These are phyloP conservation scores for Citrullus amarus DNA, from an alignment of 306 rosid species.

Conservation along the genomic window DNA sequence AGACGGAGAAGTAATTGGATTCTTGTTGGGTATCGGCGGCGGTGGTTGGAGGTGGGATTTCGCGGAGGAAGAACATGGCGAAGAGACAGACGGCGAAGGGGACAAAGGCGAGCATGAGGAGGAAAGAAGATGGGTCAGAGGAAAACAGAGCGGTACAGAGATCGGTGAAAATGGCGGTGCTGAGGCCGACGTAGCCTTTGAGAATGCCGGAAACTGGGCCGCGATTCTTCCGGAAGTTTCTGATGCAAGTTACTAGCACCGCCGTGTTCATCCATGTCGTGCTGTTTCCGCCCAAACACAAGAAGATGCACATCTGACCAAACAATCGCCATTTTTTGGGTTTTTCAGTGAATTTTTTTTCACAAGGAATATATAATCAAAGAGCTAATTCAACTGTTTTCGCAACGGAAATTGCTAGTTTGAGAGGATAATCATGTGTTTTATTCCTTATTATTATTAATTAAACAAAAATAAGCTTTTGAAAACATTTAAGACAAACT, in stretches of 20 bases:
- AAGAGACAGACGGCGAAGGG: constrained; percentile 64
- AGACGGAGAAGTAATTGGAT: constrained; percentile 38
- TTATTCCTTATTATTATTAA: no score
- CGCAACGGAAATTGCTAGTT: no score
- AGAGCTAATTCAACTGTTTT: not conserved
- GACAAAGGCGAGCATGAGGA: constrained; percentile 49
- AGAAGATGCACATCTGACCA: constrained; percentile 58
- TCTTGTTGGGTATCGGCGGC: constrained; percentile 30
- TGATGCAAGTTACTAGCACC: constrained; percentile 60
- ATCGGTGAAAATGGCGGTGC: constrained; percentile 89
- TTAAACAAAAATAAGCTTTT: no score
- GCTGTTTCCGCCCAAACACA: constrained; percentile 95
- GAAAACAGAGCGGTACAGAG: constrained; percentile 59
- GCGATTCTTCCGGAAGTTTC: constrained; percentile 63
- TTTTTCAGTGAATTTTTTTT: no score
- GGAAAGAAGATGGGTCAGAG: constrained; percentile 47
- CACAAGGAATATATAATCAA: no score
- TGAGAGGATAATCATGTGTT: no score
- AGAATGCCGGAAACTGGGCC: constrained; percentile 84
- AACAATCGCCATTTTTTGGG: not conserved
- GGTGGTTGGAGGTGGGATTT: constrained; percentile 22
- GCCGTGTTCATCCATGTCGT: constrained; percentile 99
- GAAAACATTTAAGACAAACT: no score
- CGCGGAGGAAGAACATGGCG: constrained; percentile 76
- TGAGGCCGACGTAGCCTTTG: constrained; percentile 71